Conservation (phyloP, 192 early-diverging fungal species). For the Coemansia sp. region DNA sequence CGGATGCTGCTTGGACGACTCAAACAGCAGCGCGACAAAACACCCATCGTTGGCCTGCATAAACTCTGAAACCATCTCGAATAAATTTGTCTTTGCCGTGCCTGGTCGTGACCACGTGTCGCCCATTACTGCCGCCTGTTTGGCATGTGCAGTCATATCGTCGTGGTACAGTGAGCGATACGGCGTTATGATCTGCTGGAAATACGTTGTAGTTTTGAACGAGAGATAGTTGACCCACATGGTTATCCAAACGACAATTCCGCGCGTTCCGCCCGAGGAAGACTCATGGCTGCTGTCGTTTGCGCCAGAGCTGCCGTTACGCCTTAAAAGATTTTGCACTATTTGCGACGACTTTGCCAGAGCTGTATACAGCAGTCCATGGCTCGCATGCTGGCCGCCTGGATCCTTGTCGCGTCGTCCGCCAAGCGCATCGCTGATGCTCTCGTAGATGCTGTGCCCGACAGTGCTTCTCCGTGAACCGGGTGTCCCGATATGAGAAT, state of each 20-base stretch:
- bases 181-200: slow-evolving; percentile 44
- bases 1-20: slow-evolving; percentile 43
- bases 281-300: slow-evolving; percentile 6
- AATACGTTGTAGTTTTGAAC: slow-evolving; percentile 47
- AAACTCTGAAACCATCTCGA: slow-evolving; percentile 26
- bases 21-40: slow-evolving; percentile 52
- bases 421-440: slow-evolving; percentile 13
- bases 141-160: slow-evolving; percentile 15
- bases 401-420: slow-evolving; percentile 13
- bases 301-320: slow-evolving; percentile 10
- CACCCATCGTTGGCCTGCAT: slow-evolving; percentile 39
- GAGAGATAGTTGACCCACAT: slow-evolving; percentile 33
- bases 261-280: slow-evolving; percentile 20
- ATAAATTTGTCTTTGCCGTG: slow-evolving; percentile 22
- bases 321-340: slow-evolving; percentile 46
- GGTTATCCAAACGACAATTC: slow-evolving; percentile 29
- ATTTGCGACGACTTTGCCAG: slow-evolving; percentile 48
- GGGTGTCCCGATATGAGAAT: neutral
- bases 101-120: slow-evolving; percentile 42
- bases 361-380: slow-evolving; percentile 31
- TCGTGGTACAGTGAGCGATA: slow-evolving; percentile 39
- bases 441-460: slow-evolving; percentile 19
- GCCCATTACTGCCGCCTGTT: slow-evolving; percentile 22
- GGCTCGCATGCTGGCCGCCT: slow-evolving; percentile 9
- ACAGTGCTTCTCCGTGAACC: slow-evolving; percentile 10